Percentiles rank a stretch among this genome's conserved stretches.
Conservation (phyloP, 2,329 filamentous ascomycete genomes). For the Magnaporthiopsis rhizophila region DNA sequence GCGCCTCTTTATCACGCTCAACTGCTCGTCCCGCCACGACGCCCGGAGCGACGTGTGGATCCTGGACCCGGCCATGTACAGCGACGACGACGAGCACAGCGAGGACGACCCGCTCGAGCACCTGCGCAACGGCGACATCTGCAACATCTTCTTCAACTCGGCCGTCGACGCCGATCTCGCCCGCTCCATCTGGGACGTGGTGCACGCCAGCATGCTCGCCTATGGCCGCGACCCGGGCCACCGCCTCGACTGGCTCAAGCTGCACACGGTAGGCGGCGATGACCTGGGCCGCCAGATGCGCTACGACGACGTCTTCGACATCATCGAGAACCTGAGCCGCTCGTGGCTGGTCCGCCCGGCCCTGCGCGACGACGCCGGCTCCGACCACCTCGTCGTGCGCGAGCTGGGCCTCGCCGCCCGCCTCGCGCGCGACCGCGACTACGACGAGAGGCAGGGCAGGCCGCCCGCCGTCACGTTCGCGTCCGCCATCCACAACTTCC, state of each 20-base stretch:
- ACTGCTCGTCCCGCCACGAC: neutral
- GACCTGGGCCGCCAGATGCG: neutral
- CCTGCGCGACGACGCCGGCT: neutral
- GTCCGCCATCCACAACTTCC: neutral
- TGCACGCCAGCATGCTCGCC: neutral
- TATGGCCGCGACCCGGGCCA: no score
- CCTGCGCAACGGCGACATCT: neutral
- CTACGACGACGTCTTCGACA: neutral
- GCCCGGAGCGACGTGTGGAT: neutral
- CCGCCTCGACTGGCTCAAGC: neutral
- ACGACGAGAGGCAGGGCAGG: neutral
- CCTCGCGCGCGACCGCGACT: neutral
- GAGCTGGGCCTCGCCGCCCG: neutral
- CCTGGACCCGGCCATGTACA: neutral
- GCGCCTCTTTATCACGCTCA: neutral
- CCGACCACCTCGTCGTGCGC: neutral
- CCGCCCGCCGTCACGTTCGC: neutral
- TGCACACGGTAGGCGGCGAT: neutral
- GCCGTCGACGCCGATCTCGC: neutral
- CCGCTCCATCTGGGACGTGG: neutral
- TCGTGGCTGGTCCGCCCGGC: neutral
- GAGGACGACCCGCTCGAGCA: neutral
- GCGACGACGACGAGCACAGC: neutral
- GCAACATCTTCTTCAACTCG: neutral
- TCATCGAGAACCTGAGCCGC: neutral